phyloP scores from a whole-genome alignment of 2,329 filamentous ascomycete genomes.

The Trichoderma polysporum region DNA sequence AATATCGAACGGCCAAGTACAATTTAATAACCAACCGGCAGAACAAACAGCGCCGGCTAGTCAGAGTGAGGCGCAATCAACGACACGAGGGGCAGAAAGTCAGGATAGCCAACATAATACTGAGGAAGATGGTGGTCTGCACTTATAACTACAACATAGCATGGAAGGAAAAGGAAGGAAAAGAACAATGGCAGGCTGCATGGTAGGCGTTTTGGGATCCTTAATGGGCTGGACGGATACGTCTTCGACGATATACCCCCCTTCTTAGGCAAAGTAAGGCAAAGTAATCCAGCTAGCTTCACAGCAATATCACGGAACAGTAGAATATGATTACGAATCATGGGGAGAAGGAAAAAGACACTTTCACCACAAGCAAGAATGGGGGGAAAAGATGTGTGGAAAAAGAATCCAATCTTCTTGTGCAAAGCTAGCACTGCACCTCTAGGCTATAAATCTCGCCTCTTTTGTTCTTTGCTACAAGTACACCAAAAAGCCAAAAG shows the following conservation, averaged over 20 bases:
- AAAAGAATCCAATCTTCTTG: conserved; percentile 6
- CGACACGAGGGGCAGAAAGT: conserved; percentile 54
- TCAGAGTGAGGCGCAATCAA: conserved; percentile 59
- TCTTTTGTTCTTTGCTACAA: conserved; percentile 18
- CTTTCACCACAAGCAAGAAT: not conserved
- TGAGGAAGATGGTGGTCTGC: conserved; percentile 60
- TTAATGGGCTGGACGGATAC: not conserved
- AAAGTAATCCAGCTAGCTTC: not conserved
- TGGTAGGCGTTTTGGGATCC: conserved; percentile 29
- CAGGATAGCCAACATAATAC: conserved; percentile 47
- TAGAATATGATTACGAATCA: not conserved
- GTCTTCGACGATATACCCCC: conserved; percentile 15
- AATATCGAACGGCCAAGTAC: conserved; percentile 51
- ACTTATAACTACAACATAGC: conserved; percentile 46
- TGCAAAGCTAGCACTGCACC: conserved; percentile 18
- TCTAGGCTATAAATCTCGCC: conserved; percentile 15
- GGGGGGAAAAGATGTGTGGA: not conserved
- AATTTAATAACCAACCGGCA: conserved; percentile 39
- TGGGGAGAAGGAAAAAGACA: not conserved
- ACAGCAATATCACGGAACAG: not conserved
- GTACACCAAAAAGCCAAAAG: conserved; percentile 1
- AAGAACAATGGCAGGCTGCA: not conserved
- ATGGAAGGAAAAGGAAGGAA: not conserved
- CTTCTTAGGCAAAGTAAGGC: not conserved
- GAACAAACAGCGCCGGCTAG: conserved; percentile 43